A percentile compares a stretch with the other conserved stretches of the same genome.
Conservation (phyloP, 768 basidiomycete species). For the Obba rivulosa region DNA sequence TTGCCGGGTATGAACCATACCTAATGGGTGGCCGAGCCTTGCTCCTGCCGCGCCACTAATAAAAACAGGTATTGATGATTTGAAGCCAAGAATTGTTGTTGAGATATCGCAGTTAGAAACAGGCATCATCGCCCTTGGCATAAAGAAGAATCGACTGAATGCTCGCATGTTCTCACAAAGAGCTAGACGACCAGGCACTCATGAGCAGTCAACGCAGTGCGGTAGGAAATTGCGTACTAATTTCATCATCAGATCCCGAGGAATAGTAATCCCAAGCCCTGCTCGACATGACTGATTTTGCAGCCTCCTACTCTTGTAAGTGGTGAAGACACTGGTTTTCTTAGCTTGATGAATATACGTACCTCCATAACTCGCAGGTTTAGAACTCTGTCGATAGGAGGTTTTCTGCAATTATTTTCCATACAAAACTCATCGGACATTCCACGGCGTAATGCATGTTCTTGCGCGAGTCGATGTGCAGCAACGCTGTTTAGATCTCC, state of each 20-base stretch:
- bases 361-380: constrained; percentile 84
- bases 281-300: constrained; percentile 63
- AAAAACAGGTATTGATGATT: constrained; percentile 73
- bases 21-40: constrained; percentile 79
- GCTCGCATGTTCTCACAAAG: constrained; percentile 67
- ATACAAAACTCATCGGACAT: constrained; percentile 71
- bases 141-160: constrained; percentile 82
- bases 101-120: constrained; percentile 64
- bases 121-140: constrained; percentile 70
- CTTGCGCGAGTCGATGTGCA: constrained; percentile 45
- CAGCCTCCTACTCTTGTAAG: constrained; percentile 48
- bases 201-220: neutral
- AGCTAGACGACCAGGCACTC: constrained; percentile 33
- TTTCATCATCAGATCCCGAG: constrained; percentile 95
- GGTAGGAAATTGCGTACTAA: constrained; percentile 48
- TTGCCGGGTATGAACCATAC: constrained; percentile 21
- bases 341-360: neutral
- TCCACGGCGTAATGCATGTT: constrained; percentile 39
- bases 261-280: constrained; percentile 81
- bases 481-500: constrained; percentile 54
- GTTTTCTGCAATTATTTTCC: constrained; percentile 49
- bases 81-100: constrained; percentile 67
- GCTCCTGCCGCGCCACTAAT: constrained; percentile 81
- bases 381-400: constrained; percentile 64
- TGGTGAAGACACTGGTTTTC: neutral